Conservation (phyloP, 2,329 filamentous ascomycete species). For the Pleochaeta shiraiana region DNA sequence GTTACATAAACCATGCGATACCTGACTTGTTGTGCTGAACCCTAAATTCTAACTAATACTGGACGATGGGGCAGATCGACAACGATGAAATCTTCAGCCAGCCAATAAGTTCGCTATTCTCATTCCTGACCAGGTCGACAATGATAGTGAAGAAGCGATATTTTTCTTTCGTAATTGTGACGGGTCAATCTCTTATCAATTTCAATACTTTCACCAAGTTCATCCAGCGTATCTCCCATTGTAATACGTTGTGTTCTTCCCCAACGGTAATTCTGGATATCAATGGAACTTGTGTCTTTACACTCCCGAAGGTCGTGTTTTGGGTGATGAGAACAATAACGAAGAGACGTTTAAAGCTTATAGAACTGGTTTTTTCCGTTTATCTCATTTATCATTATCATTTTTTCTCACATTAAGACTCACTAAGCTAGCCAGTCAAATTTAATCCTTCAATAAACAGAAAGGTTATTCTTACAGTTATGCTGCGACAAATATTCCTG, state of each 20-base stretch:
- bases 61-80: not conserved
- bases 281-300: not conserved
- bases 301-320: not conserved
- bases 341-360: too few species aligned
- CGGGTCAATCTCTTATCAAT: not conserved
- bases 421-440: not conserved
- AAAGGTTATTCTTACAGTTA: not conserved
- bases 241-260: not conserved
- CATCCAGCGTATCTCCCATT: not conserved
- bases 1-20: too few species aligned
- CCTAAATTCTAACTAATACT: not conserved
- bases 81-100: not conserved
- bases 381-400: not conserved
- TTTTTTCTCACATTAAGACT: not conserved
- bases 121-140: not conserved
- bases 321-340: not conserved
- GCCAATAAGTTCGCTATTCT: not conserved
- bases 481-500: not conserved
- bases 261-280: not conserved
- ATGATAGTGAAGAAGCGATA: not conserved
- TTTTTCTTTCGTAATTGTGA: not conserved
- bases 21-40: too few species aligned
- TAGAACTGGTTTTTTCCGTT: too few species aligned
- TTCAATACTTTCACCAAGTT: not conserved
- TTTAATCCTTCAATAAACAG: not conserved